phyloP scores from a whole-genome alignment of 805 yeast species.

The Yamadazyma endophytica region DNA sequence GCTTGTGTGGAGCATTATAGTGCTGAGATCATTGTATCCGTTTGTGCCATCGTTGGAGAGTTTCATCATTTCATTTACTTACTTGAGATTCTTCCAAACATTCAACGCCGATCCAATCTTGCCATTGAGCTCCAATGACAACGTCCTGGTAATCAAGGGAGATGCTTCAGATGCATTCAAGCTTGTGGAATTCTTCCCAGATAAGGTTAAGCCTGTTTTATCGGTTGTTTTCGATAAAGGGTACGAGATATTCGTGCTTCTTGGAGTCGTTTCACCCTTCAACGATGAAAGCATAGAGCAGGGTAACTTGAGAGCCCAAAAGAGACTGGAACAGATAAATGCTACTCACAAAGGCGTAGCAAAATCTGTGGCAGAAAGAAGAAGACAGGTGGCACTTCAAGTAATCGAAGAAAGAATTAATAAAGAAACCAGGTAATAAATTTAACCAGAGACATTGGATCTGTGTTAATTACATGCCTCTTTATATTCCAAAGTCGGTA shows the following conservation, averaged over 20 bases:
- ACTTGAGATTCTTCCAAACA: conserved; percentile 72
- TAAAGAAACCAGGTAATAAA: conserved; percentile 1
- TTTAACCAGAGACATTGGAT: not conserved
- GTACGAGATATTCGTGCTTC: conserved; percentile 32
- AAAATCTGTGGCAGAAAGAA: conserved; percentile 61
- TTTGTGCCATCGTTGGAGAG: conserved; percentile 52
- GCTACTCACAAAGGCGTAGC: conserved; percentile 38
- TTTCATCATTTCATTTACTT: conserved; percentile 69
- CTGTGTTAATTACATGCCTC: no score
- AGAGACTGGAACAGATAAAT: conserved; percentile 49
- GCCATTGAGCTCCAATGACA: conserved; percentile 36
- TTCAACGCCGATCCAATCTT: conserved; percentile 52
- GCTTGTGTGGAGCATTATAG: conserved; percentile 27
- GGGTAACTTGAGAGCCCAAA: conserved; percentile 66
- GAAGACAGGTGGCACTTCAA: conserved; percentile 73
- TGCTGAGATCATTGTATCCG: conserved; percentile 41
- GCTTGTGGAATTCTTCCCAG: conserved; percentile 81
- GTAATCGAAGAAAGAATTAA: conserved; percentile 64
- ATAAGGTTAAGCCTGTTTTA: conserved; percentile 46
- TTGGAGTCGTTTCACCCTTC: conserved; percentile 58
- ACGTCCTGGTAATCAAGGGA: conserved; percentile 48
- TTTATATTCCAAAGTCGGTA: no score
- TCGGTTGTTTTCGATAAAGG: conserved; percentile 43
- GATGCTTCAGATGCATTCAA: conserved; percentile 91
- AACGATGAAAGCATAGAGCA: conserved; percentile 67